Base-by-base conservation (phyloP, 2,329 filamentous ascomycete genomes). In the Ceratocystis lukuohia region DNA sequence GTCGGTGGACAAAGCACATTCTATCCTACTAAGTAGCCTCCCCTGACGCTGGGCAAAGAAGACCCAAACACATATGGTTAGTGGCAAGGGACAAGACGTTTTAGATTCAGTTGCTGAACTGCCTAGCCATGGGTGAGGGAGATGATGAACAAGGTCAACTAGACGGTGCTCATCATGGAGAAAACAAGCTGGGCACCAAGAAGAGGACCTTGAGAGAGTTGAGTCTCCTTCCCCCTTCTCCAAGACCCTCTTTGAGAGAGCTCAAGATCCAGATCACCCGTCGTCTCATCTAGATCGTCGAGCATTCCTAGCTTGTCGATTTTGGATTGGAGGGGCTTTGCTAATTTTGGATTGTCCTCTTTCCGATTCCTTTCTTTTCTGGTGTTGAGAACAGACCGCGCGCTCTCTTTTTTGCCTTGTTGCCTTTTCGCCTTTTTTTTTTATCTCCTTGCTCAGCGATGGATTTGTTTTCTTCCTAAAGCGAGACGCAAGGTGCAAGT, bases 261-360 rank as follows among this genome's bases (percentile, higher is more conserved):
- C 22, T 15, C 56, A 59, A n/a, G 17, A 17, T 22, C 17, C 56
- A 37, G 56, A 59, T 59, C 56, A 59, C 56, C 56, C 56, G 56
- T 37, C 56, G 56, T 59, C 56, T 59, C 56, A 59, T 59, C 56
- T 59, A 25, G 56, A 59, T 59, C 56, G 25, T n/a, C 56, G 5
- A n/a, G 28, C 56, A 37, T 59, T 33, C 25, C 56, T 59, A 30
- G 2, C 7, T 10, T 37, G 17, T 37, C 15, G 56, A 37, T 59
- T 59, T 28, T 59, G 56, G 28, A 59, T 59, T 59, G 53, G 28
- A 33, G 53, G 53, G 53, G 53, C 37, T 41, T n/a, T 59, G 53
- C 53, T 59, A 59, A 59, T 59, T 59, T 59, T 59, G 53, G 53
- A 15, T 33, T 17, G 12, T 17, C 33, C 20, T 20, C 28, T 59